A percentile compares a stretch with the other conserved stretches of the same genome.
phyloP scores from a whole-genome alignment of 129 eudicot genomes.

The Centaurea solstitialis region DNA sequence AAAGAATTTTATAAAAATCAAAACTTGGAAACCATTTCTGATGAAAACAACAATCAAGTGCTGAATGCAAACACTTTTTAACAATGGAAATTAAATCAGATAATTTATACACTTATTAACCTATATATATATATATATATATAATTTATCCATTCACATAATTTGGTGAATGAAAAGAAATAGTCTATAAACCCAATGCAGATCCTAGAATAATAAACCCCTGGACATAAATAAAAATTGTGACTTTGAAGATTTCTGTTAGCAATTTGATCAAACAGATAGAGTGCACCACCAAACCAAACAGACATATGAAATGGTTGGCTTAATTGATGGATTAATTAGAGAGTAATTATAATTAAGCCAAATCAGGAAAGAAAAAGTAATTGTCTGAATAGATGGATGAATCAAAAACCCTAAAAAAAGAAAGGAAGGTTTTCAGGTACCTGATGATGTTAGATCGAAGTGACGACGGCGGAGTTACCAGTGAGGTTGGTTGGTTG shows the following conservation, averaged over 20 bases:
- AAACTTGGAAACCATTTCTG: background rate
- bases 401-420: background rate
- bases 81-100: no score
- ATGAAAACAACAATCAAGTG: background rate
- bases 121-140: no score
- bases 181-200: background rate
- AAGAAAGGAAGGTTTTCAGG: background rate
- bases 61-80: background rate
- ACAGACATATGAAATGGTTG: background rate
- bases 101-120: no score
- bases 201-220: background rate
- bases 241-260: background rate
- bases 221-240: background rate
- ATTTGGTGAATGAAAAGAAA: no score
- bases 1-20: background rate
- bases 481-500: no score
- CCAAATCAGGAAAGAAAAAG: background rate
- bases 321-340: no score
- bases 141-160: no score
- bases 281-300: no score
- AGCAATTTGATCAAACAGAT: no score
- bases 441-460: slow-evolving; percentile 1
- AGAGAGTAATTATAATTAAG: no score
- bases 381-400: no score
- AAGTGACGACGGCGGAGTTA: no score